A percentile compares a stretch with the other conserved stretches of the same genome.
Evolutionary conservation across 305 asterid species (phyloP).

Genomic region (Fraxinus dipetala): DNA sequence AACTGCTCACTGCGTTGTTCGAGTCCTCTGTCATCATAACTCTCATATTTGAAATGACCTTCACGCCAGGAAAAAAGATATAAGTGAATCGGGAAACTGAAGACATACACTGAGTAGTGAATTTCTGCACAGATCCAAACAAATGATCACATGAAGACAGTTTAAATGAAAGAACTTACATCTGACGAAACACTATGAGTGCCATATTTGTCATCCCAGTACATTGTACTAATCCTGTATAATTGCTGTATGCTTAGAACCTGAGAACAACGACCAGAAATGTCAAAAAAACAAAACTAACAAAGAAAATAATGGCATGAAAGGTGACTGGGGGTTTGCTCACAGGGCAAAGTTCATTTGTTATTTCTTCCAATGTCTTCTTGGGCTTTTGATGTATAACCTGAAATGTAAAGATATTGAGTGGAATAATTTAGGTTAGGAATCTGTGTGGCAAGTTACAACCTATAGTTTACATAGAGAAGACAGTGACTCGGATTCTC

Average conservation of each 20-base stretch:
- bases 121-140: constrained; percentile 9
- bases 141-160: background rate
- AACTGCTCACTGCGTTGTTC: constrained; percentile 83
- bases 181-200: background rate
- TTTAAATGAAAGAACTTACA: background rate
- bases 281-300: background rate
- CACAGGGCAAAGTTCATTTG: constrained; percentile 93
- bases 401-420: constrained; percentile 39
- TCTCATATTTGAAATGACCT: constrained; percentile 94
- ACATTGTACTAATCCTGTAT: background rate
- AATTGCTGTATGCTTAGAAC: background rate
- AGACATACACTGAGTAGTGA: background rate
- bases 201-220: background rate
- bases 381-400: constrained; percentile 99
- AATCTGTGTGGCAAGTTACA: constrained; percentile 3
- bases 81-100: background rate
- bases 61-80: background rate
- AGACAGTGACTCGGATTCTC: constrained; percentile 25
- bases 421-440: constrained; percentile 6
- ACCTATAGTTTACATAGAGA: background rate
- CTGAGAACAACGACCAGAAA: background rate
- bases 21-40: constrained; percentile 91
- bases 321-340: constrained; percentile 26
- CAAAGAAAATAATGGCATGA: background rate
- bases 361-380: constrained; percentile 82